Evolutionary conservation across 2,329 filamentous ascomycete species (phyloP).

Genomic region (Calonectria leucothoes): DNA sequence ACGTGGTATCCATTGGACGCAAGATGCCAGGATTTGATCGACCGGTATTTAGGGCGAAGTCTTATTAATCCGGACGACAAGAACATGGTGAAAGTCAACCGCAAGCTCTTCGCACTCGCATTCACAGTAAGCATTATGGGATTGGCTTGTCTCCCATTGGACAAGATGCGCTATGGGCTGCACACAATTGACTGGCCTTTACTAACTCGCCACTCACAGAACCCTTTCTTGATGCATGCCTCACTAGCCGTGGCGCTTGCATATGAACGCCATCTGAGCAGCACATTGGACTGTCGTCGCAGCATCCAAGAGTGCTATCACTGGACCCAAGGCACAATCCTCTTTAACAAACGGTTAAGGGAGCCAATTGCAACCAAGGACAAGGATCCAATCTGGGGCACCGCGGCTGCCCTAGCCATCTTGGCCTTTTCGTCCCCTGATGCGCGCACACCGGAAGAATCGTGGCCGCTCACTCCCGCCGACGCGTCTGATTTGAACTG

Average conservation of each 20-base stretch:
- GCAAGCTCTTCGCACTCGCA: constrained; percentile 49
- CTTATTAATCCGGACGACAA: constrained; percentile 51
- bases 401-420: constrained; percentile 55
- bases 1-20: constrained; percentile 50
- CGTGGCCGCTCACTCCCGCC: constrained; percentile 48
- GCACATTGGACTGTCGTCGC: constrained; percentile 34
- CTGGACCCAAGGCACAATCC: constrained; percentile 52
- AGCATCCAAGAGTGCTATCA: constrained; percentile 56
- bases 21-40: constrained; percentile 55
- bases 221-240: constrained; percentile 60
- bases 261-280: constrained; percentile 51
- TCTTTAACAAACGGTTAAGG: constrained; percentile 52
- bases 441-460: constrained; percentile 41
- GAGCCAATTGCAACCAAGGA: constrained; percentile 48
- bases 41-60: constrained; percentile 51
- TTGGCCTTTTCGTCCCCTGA: constrained; percentile 55
- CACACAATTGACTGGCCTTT: neutral
- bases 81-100: constrained; percentile 52
- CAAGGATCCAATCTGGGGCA: constrained; percentile 60
- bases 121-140: constrained; percentile 48
- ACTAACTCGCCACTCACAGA: constrained; percentile 35
- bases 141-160: neutral
- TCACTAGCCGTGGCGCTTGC: constrained; percentile 54
- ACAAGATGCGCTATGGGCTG: neutral
- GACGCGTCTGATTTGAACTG: constrained; percentile 46